Evolutionary conservation across 1,139 yeast species (phyloP).

Genomic region (Hemisphaericaspora subhashii): DNA sequence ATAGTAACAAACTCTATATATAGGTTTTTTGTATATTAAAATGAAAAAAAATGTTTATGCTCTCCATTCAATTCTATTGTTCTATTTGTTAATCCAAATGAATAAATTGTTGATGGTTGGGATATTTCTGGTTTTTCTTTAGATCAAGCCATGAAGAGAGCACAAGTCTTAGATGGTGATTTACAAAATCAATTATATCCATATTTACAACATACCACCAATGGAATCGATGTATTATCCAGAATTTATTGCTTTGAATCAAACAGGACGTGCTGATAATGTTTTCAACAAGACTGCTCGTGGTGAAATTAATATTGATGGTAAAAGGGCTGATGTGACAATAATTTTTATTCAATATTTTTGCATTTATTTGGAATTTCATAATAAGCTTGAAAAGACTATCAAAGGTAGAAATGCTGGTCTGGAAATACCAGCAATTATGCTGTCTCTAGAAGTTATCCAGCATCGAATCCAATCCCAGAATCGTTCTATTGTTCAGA

Average conservation of each 20-base stretch:
- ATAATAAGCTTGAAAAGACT: no score
- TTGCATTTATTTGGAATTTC: no score
- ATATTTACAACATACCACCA: conserved; percentile 65
- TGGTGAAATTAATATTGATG: conserved; percentile 53
- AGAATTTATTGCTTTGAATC: conserved; percentile 94
- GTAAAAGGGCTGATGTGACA: conserved; percentile 91
- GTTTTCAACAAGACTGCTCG: conserved; percentile 53
- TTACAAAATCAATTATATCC: conserved; percentile 77
- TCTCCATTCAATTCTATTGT: conserved; percentile 86
- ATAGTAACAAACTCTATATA: no score
- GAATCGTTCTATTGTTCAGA: background rate
- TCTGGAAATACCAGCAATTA: no score
- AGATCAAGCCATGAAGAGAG: conserved; percentile 79
- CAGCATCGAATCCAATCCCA: no score
- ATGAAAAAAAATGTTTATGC: conserved; percentile 90
- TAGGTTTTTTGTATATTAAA: no score
- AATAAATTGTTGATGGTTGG: conserved; percentile 92
- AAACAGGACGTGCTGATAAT: conserved; percentile 88
- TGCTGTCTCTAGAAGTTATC: no score
- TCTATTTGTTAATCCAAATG: conserved; percentile 89
- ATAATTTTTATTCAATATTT: no score
- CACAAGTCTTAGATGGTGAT: conserved; percentile 83
- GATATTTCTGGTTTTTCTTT: conserved; percentile 76
- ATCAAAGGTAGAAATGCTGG: background rate
- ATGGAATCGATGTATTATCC: conserved; percentile 90